Base-by-base conservation (phyloP, 2,329 filamentous ascomycete genomes). In the Talaromyces rugulosus region DNA sequence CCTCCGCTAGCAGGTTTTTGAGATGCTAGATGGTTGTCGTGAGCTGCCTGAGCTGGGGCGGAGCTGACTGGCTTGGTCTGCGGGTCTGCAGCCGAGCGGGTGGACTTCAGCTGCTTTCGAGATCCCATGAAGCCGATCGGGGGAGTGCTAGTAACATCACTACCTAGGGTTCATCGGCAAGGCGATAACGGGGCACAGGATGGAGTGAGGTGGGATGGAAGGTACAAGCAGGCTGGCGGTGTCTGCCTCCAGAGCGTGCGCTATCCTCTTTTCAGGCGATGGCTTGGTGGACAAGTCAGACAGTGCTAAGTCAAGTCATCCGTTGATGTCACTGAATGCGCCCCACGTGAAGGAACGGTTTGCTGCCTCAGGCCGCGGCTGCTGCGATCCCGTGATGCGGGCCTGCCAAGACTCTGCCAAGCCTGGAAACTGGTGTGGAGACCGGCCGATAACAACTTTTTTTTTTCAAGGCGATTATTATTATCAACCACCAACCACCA, bases 71-170 rank as follows among this genome's bases (percentile, higher is more conserved):
- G 61, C 62, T 64, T 63, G 65, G 64, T 69, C 59, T 68, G 67
- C 56, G 69, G 70, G 64, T 70, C 70, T 66, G 64, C 69, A 63
- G 69, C 69, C 63, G 71, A 69, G 56, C 69, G 72, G 66, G 73
- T 78, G 67, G 74, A 73, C 68, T 78, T 78, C 66, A 76, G 69
- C 71, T 75, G 73, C 72, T 79, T 79, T 67, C 76, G 73, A 70
- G 77, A 74, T 71, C 75, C 75, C 76, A 70, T 73, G 63, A 69
- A 68, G 68, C 74, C 72, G 75, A 77, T 75, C 69, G 68, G 70
- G 63, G 68, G 62, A 61, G 65, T 59, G 44, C 63, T 61, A 67
- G 66, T 67, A 64, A 70, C 76, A 78, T 78, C 66, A 76, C 74
- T 54, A 40, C 27, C 8, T 27, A 12, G n/a, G 16, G 31, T 55